Base-by-base conservation (phyloP, 306 rosid genomes). In the Lupinus albus region DNA sequence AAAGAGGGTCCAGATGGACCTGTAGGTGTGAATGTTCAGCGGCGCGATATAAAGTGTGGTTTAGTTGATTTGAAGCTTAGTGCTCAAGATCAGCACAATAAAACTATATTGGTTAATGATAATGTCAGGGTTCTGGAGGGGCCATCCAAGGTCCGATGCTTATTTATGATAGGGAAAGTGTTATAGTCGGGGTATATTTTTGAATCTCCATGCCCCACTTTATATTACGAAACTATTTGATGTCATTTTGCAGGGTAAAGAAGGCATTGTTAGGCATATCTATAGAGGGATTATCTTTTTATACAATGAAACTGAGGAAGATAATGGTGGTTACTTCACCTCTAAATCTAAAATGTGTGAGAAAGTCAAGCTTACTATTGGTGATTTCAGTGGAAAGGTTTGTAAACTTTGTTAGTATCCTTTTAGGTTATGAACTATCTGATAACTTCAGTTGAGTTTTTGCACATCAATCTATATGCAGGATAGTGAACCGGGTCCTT, bases 221-320 rank as follows among this genome's bases (percentile, higher is more conserved):
- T 76, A 54, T 54, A 35, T 63, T 72, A 42, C 41, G 69, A 42
- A 64, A 32, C 50, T 52, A 3, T 70, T 71, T 49, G 15, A 30
- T 80, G 64, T 76, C 49, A 65, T 68, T 75, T 80, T 82, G 64
- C 84, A 94, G 99, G 99, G 71, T 53, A 88, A 78, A 82, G 96
- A 94, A 75, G 99, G 97, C 20, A 79, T 86, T 67, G 92, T 90
- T 61, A 94, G 74, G 81, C 82, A 85, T 64, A 87, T 94, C 45
- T 94, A 88, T 74, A 75, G 93, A 44, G 90, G 96, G 63, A 81
- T 70, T 21, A 66, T 90, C 57, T 94, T 94, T 74, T 39, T 90
- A 42, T 82, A 78, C 70, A 87, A 90, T 79, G 88, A 81, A 71
- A 85, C 58, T 57, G 87, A 79, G 49, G 84, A 80, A 76, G 96